These are phyloP conservation scores for Amorphotheca resinae DNA, from an alignment of 495 filamentous ascomycete genomes.

Conservation along the genomic window DNA sequence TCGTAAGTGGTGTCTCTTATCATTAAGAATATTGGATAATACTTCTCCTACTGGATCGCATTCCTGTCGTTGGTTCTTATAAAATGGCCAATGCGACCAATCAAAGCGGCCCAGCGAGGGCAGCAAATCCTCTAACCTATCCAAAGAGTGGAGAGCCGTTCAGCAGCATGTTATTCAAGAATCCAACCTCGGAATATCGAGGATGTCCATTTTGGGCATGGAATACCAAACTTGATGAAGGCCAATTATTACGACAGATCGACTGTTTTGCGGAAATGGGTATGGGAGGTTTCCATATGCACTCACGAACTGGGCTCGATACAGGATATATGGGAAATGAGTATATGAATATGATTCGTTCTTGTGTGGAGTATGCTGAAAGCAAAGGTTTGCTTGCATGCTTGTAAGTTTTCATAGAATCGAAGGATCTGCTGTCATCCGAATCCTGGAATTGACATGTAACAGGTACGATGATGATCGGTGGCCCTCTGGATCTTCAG, in stretches of 20 bases:
- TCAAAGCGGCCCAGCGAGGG: too few species aligned
- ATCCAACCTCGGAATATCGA: slow-evolving; percentile 20
- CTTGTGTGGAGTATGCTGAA: slow-evolving; percentile 20
- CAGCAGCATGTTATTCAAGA: slow-evolving; percentile 12
- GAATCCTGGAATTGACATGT: neutral
- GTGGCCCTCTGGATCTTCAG: slow-evolving; percentile 19
- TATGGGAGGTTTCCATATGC: slow-evolving; percentile 22
- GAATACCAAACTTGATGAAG: slow-evolving; percentile 16
- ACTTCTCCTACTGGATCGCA: too few species aligned
- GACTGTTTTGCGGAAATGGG: slow-evolving; percentile 20
- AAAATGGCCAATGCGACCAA: too few species aligned
- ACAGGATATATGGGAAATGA: slow-evolving; percentile 20
- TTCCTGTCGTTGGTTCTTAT: too few species aligned
- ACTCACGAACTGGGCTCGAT: slow-evolving; percentile 19
- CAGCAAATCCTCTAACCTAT: slow-evolving; percentile 16
- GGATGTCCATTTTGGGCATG: slow-evolving; percentile 21
- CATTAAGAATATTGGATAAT: too few species aligned
- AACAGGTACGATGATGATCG: slow-evolving; percentile 19
- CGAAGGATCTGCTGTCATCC: neutral
- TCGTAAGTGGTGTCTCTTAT: too few species aligned
- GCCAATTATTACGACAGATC: slow-evolving; percentile 18
- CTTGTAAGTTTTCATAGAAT: slow-evolving; percentile 9
- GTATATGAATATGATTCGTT: slow-evolving; percentile 17
- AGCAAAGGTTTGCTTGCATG: slow-evolving; percentile 20
- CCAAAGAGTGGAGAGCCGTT: slow-evolving; percentile 17